Conservation (phyloP, 1,284 basidiomycete species). For the Erythrobasidium hasegawianum region DNA sequence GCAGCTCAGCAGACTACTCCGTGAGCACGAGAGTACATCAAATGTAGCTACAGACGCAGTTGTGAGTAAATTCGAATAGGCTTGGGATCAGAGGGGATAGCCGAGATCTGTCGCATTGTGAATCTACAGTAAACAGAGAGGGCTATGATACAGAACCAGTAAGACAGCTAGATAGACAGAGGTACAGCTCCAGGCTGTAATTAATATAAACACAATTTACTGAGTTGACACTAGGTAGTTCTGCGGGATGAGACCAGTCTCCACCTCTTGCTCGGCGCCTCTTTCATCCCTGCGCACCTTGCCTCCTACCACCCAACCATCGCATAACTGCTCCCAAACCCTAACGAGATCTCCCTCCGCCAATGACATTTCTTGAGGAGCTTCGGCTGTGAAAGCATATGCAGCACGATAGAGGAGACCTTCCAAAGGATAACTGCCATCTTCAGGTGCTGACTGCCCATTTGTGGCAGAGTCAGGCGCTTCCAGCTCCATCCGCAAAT, state of each 20-base stretch:
- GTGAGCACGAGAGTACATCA: too few relatives aligned
- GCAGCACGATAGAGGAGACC: slow-evolving; percentile 19
- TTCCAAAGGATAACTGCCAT: slow-evolving; percentile 13
- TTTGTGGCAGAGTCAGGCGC: background rate
- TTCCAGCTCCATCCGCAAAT: background rate
- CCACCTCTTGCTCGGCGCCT: slow-evolving; percentile 10
- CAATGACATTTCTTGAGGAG: slow-evolving; percentile 20
- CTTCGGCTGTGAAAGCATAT: slow-evolving; percentile 33
- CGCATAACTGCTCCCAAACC: slow-evolving; percentile 31
- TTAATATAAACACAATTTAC: too few relatives aligned
- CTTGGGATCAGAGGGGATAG: too few relatives aligned
- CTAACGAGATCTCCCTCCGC: slow-evolving; percentile 31
- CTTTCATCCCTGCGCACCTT: slow-evolving; percentile 5
- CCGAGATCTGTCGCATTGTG: too few relatives aligned
- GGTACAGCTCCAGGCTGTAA: too few relatives aligned
- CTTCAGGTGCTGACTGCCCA: background rate
- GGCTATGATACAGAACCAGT: too few relatives aligned
- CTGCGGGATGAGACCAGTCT: slow-evolving; percentile 34
- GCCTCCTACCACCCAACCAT: slow-evolving; percentile 35
- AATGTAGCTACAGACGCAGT: too few relatives aligned
- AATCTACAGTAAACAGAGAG: too few relatives aligned
- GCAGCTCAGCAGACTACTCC: too few relatives aligned
- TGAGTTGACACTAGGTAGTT: slow-evolving; percentile 17
- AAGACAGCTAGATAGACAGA: too few relatives aligned
- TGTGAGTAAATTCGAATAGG: too few relatives aligned